Evolutionary conservation across 441 rosid genomes (phyloP).

Genomic region (Daphne laureola): DNA sequence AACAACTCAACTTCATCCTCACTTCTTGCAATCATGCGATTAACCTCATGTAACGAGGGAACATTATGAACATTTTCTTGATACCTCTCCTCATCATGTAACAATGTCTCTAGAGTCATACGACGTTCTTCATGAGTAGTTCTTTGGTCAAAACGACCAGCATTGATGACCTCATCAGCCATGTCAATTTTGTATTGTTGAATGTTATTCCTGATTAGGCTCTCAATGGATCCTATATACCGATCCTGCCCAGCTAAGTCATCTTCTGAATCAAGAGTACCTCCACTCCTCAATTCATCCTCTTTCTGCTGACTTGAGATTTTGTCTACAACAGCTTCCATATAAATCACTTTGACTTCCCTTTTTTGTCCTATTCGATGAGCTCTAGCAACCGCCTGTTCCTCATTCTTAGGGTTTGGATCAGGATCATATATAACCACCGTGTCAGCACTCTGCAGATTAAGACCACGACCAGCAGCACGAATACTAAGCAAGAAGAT

Average conservation of each 20-base stretch:
- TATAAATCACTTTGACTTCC: conserved; percentile 96
- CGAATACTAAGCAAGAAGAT: conserved; percentile 97
- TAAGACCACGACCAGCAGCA: conserved; percentile 99
- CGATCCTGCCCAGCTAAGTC: conserved; percentile 99
- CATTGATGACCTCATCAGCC: conserved; percentile 99
- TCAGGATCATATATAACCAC: conserved; percentile 99
- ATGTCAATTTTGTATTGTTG: conserved; percentile 99
- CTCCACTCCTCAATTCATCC: conserved; percentile 88
- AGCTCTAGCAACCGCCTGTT: conserved; percentile 99
- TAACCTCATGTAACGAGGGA: conserved; percentile 92
- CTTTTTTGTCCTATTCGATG: conserved; percentile 98
- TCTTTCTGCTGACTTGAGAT: conserved; percentile 89
- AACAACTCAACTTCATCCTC: conserved; percentile 90
- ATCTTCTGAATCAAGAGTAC: conserved; percentile 82
- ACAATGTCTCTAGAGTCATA: conserved; percentile 89
- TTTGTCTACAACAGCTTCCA: conserved; percentile 99
- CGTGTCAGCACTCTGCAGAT: conserved; percentile 98
- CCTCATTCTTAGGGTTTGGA: conserved; percentile 99
- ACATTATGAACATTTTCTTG: conserved; percentile 97
- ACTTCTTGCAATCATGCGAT: conserved; percentile 97
- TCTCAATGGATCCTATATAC: conserved; percentile 95
- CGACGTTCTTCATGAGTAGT: conserved; percentile 99
- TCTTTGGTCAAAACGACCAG: conserved; percentile 99
- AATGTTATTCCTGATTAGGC: conserved; percentile 98
- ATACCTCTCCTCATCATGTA: conserved; percentile 98